Conservation (phyloP, 1,284 basidiomycete species). For the Cystobasidiaceae sp. region DNA sequence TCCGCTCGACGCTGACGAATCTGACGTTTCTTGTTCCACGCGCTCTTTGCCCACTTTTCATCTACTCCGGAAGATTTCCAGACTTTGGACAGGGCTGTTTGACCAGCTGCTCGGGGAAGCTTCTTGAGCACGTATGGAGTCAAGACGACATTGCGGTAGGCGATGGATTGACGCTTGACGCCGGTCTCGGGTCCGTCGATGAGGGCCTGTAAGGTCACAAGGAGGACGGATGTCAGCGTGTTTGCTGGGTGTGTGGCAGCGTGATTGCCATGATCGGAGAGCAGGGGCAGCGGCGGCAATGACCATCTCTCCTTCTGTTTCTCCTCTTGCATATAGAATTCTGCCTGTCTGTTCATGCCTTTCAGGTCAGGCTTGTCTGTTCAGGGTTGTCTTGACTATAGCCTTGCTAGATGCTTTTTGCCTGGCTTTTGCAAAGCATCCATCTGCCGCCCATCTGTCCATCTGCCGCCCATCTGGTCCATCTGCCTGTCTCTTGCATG, state of each 20-base stretch:
- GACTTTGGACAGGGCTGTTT: constrained; percentile 76
- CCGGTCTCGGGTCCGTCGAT: constrained; percentile 88
- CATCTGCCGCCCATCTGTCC: too few species aligned
- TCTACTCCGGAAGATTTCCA: constrained; percentile 73
- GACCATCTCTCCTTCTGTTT: too few species aligned
- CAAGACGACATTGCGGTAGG: constrained; percentile 88
- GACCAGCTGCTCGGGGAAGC: constrained; percentile 81
- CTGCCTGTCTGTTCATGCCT: too few species aligned
- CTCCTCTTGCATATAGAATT: too few species aligned
- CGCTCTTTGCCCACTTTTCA: constrained; percentile 67
- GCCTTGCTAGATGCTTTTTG: not conserved
- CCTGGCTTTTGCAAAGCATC: too few species aligned
- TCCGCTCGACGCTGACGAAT: constrained; percentile 71
- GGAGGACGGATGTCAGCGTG: not conserved
- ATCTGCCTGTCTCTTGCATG: too few species aligned
- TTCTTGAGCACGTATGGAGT: constrained; percentile 78
- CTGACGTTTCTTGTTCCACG: constrained; percentile 87
- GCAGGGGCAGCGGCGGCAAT: too few species aligned
- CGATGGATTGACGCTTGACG: constrained; percentile 85
- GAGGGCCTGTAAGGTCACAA: constrained; percentile 62
- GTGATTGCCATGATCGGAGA: too few species aligned
- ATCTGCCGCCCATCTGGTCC: too few species aligned
- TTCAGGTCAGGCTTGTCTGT: not conserved
- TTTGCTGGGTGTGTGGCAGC: too few species aligned
- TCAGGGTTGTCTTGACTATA: not conserved